Evolutionary conservation across 257 asterid species (phyloP), one percentile per base, ranked within the genome.

Genomic region (Scutellaria baicalensis): DNA sequence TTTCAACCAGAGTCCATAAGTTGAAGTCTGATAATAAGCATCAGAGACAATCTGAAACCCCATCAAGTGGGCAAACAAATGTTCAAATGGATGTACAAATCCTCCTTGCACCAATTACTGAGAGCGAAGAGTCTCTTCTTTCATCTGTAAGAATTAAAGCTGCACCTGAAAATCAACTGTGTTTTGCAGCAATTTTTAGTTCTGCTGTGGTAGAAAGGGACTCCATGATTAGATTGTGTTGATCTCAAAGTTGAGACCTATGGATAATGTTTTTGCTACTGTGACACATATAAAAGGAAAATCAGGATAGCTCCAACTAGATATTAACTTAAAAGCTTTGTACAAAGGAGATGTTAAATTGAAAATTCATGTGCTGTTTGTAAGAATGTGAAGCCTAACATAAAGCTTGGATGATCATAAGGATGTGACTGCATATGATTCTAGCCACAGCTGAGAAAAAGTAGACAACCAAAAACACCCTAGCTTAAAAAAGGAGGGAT

Each of bases 41-140:
- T 43, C 70, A 70, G 60, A 87, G 73, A 73, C 82, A 80, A 71
- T 75, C 86, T 62, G 93, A 77, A 72, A 78, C 81, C 74, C 74
- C 83, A 59, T 77, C 78, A 74, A 81, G 79, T 57, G 93, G 84
- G 64, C 96, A 87, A 68, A 68, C 89, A 38, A 94, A 83, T 80
- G 78, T 89, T 66, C 99, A 94, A 66, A 77, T 88, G 50, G 97
- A 94, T 72, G 84, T 85, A 65, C 97, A 86, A 66, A 78, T 71
- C 66, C 88, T 94, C 64, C 96, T 94, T 66, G 84, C 80, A 58
- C 92, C 99, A 66, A 72, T 91, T 69, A 73, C 88, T 60, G 89
- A 83, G 80, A 81, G 70, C 49, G 99, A 94, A 85, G 88, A 84
- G 76, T 86, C 90, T 44, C 89, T 87, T 76, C 96, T 94, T 72